Percentiles rank a stretch among this genome's conserved stretches.
Conservation (phyloP, 1,284 basidiomycete genomes). For the Cutaneotrichosporon dermatis region DNA sequence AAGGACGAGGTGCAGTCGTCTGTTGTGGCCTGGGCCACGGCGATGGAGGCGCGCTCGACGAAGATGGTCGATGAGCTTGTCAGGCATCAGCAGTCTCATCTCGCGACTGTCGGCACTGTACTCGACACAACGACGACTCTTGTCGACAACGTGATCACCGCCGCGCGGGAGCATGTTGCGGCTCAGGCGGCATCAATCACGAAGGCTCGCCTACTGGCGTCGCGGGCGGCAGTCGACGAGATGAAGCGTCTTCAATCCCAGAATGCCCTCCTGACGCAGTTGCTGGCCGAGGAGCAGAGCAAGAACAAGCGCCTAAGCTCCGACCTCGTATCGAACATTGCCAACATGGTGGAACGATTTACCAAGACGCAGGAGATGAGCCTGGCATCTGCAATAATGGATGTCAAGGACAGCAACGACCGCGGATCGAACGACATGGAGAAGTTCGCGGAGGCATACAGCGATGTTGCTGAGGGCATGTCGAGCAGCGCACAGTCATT, state of each 20-base stretch:
- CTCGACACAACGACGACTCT: conserved; percentile 49
- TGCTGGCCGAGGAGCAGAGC: conserved; percentile 63
- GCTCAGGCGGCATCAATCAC: conserved; percentile 56
- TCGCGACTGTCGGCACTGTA: conserved; percentile 43
- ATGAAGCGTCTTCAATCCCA: conserved; percentile 64
- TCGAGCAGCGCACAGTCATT: not conserved
- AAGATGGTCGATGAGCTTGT: conserved; percentile 42
- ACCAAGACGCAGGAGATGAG: conserved; percentile 63
- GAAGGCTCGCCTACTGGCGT: conserved; percentile 55
- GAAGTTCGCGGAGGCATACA: conserved; percentile 3
- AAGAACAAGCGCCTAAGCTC: conserved; percentile 65
- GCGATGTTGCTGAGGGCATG: not conserved
- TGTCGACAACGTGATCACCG: conserved; percentile 59
- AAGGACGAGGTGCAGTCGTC: conserved; percentile 42
- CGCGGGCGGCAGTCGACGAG: conserved; percentile 58
- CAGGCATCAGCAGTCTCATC: conserved; percentile 40
- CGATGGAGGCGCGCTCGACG: conserved; percentile 28
- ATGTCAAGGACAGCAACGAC: conserved; percentile 58
- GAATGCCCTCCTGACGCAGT: conserved; percentile 61
- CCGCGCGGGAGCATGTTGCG: conserved; percentile 59
- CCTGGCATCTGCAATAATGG: conserved; percentile 58
- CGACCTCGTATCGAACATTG: conserved; percentile 67
- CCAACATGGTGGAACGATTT: conserved; percentile 65
- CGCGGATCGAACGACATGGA: conserved; percentile 39
- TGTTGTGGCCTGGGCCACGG: conserved; percentile 35